A percentile compares a stretch with the other conserved stretches of the same genome.
phyloP scores from a whole-genome alignment of 2,329 filamentous ascomycete genomes.

The Raffaelea ambrosiae region DNA sequence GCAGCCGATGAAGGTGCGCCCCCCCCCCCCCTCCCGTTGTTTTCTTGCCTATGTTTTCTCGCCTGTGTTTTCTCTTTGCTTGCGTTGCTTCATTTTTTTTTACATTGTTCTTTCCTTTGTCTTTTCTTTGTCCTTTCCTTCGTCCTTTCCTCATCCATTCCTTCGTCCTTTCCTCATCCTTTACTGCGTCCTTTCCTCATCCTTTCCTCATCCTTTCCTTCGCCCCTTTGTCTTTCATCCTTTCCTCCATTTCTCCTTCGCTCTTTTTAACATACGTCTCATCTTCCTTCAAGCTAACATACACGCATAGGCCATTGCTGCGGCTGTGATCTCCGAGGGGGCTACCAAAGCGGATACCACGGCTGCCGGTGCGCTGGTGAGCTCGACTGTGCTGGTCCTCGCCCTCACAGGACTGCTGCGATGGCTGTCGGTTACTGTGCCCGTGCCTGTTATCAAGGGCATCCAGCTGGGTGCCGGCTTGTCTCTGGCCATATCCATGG shows the following conservation, averaged over 20 bases:
- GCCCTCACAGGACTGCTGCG: slow-evolving; percentile 71
- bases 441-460: slow-evolving; percentile 82
- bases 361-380: slow-evolving; percentile 77
- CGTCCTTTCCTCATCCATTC: no score
- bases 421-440: slow-evolving; percentile 65
- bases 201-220: no score
- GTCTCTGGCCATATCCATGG: slow-evolving; percentile 61
- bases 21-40: neutral
- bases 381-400: slow-evolving; percentile 63
- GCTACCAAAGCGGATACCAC: slow-evolving; percentile 58
- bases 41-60: neutral
- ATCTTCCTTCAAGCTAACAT: no score
- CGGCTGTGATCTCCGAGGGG: slow-evolving; percentile 70
- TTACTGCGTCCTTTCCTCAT: neutral
- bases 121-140: no score
- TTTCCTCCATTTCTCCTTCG: no score
- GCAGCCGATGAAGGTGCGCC: slow-evolving; percentile 65
- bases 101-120: no score
- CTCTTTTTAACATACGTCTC: no score
- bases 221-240: neutral
- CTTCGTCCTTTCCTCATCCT: neutral
- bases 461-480: slow-evolving; percentile 91
- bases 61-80: no score
- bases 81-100: no score
- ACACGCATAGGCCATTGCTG: slow-evolving; percentile 59